Base-by-base conservation (phyloP, 768 basidiomycete species). In the Termitomyces sp. region DNA sequence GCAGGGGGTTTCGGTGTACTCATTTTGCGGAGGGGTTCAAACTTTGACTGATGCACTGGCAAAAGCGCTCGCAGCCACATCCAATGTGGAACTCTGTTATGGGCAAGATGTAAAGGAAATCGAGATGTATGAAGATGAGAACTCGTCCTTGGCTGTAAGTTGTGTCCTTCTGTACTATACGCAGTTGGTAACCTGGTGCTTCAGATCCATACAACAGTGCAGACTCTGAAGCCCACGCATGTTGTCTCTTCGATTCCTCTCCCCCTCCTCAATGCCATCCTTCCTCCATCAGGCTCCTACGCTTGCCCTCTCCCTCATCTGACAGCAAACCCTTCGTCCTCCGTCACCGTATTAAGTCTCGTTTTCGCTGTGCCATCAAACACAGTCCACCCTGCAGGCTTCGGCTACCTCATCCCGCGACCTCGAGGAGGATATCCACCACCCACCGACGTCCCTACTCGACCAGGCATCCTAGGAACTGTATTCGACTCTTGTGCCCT, bases 381-480 rank as follows among this genome's bases (percentile, higher is more conserved):
- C 59, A 60, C 71, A 29, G 80, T 96, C 53, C 89, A 94, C 66
- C 94, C 94, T 0, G 80, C 81, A 2, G 96, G 96, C 4, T 99
- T 98, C 71, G 96, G 96, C 9, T 98, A 95, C 76, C 88, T 99
- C 69, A 82, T 97, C 56, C 94, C 96, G 0, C 90, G 95, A 15
- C 86, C 90, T 0, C 74, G 73, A 37, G 72, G 72, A 5, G 87
- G 80, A 25, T 89, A 91, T 65, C 67, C 73, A n/a, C 59, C 63
- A 12, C 66, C 17, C 59, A 15, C 15, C 60, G 31, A 61, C 57
- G 15, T 58, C 3, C 52, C 62, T 4, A 67, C 71, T 38, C 65
- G 72, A 52, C 72, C 79, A 11, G 83, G 85, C 4, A 81, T 91
- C 20, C 81, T 98, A 0, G 96, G 96, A 12, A 87, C 88, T 36